phyloP scores from a whole-genome alignment of 331 rosid genomes.

The Acacia pycnantha region DNA sequence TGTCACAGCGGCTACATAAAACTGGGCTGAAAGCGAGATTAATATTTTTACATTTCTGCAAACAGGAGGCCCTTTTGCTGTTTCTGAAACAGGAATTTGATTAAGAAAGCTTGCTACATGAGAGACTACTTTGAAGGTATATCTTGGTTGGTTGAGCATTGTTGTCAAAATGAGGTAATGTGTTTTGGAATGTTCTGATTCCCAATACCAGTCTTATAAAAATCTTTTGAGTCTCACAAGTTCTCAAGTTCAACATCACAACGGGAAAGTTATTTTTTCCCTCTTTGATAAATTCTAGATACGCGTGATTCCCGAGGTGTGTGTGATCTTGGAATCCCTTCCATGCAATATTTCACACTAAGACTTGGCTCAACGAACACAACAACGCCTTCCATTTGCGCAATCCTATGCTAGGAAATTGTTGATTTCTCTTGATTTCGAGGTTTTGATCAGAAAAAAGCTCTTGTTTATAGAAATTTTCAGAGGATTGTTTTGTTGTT shows the following conservation, averaged over 20 bases:
- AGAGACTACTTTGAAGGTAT: slow-evolving; percentile 4
- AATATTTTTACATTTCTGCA: background rate
- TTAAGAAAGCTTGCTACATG: slow-evolving; percentile 2
- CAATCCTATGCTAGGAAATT: background rate
- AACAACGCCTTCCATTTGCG: background rate
- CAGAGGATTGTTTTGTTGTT: background rate
- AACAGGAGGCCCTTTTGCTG: background rate
- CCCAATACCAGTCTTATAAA: background rate
- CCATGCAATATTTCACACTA: slow-evolving; percentile 27
- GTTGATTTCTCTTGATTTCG: background rate
- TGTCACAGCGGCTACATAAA: background rate
- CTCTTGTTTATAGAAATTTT: background rate
- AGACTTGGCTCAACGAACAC: background rate
- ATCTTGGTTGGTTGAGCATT: slow-evolving; percentile 20
- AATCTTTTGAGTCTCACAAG: background rate
- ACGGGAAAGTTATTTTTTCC: background rate
- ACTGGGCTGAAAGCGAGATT: slow-evolving; percentile 24
- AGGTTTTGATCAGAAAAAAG: background rate
- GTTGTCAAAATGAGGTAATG: slow-evolving; percentile 34
- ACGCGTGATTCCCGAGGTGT: slow-evolving; percentile 33
- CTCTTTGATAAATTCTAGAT: background rate
- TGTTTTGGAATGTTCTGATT: slow-evolving; percentile 32
- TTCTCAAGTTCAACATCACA: background rate
- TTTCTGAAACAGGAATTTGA: slow-evolving; percentile 3
- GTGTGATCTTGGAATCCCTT: background rate